Percentiles rank a stretch among this genome's conserved stretches.
phyloP scores from a whole-genome alignment of 352 stramenopile species.

The Phytophthora europaea region DNA sequence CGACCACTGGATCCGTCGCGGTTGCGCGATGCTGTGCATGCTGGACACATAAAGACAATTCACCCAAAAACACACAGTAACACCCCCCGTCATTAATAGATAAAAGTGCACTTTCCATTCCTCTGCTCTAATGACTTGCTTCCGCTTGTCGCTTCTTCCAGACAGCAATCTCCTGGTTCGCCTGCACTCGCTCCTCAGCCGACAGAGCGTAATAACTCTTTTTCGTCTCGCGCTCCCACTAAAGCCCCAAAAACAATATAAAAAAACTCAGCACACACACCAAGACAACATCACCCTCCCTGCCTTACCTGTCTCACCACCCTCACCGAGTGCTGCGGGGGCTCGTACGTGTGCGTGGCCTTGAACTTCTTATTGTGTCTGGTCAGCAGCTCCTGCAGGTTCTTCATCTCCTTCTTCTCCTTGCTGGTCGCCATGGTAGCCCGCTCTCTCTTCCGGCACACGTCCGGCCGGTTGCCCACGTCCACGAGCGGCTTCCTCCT shows the following conservation, averaged over 20 bases:
- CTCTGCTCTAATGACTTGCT: slow-evolving; percentile 19
- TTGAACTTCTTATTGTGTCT: slow-evolving; percentile 89
- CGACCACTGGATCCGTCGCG: slow-evolving; percentile 95
- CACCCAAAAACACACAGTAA: not conserved
- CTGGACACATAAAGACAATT: slow-evolving; percentile 84
- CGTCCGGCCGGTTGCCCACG: slow-evolving; percentile 24
- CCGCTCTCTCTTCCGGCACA: slow-evolving; percentile 6
- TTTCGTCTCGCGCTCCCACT: slow-evolving; percentile 80
- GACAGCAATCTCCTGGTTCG: slow-evolving; percentile 76
- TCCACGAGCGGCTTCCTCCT: slow-evolving; percentile 28
- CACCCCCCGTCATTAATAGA: slow-evolving; percentile 18
- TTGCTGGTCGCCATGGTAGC: not conserved
- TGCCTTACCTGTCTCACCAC: slow-evolving; percentile 72
- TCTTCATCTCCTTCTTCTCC: slow-evolving; percentile 53
- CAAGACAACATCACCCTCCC: not conserved
- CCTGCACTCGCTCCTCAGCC: slow-evolving; percentile 59
- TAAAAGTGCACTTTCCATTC: slow-evolving; percentile 19
- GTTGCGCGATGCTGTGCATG: slow-evolving; percentile 96
- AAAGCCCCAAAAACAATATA: slow-evolving; percentile 10
- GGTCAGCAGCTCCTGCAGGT: slow-evolving; percentile 65
- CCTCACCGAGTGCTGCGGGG: slow-evolving; percentile 79
- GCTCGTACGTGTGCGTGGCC: slow-evolving; percentile 76
- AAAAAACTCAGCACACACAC: not conserved
- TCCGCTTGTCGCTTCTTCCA: slow-evolving; percentile 46
- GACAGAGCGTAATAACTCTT: slow-evolving; percentile 82